phyloP scores from a whole-genome alignment of 345 rosid genomes.

The Salix arbutifolia region DNA sequence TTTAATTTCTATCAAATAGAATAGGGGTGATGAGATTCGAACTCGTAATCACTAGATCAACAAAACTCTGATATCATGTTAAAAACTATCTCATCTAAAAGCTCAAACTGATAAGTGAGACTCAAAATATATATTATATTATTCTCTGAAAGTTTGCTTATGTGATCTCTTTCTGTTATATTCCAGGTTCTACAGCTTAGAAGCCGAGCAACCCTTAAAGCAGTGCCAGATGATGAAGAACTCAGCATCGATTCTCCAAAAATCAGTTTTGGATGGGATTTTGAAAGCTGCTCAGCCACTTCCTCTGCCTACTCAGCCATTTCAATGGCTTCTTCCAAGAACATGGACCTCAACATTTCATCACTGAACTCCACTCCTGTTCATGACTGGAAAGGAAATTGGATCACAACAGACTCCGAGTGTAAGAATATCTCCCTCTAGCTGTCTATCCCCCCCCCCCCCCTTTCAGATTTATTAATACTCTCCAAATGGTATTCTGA shows the following conservation, averaged over 20 bases:
- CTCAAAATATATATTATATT: no score
- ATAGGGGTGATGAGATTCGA: no score
- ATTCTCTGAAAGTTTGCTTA: no score
- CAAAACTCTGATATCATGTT: no score
- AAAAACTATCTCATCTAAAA: no score
- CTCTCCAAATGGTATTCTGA: not conserved
- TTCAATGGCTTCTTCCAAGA: slow-evolving; percentile 49
- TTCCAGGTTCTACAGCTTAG: slow-evolving; percentile 47
- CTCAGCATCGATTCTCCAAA: slow-evolving; percentile 55
- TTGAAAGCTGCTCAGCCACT: slow-evolving; percentile 57
- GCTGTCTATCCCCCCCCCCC: not conserved
- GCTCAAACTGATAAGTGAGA: no score
- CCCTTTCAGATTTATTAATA: not conserved
- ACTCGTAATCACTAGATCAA: no score
- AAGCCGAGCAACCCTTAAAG: slow-evolving; percentile 40
- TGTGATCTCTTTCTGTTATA: no score
- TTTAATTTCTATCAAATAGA: no score
- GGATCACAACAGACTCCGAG: slow-evolving; percentile 93
- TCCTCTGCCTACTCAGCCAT: slow-evolving; percentile 45
- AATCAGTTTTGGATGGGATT: slow-evolving; percentile 77
- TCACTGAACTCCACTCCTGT: slow-evolving; percentile 44
- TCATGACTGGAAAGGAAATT: slow-evolving; percentile 54
- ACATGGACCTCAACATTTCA: slow-evolving; percentile 19
- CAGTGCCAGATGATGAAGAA: slow-evolving; percentile 46
- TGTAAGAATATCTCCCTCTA: slow-evolving; percentile 38